Conservation (phyloP, 495 filamentous ascomycete species). For the Pyrenula massariospora region DNA sequence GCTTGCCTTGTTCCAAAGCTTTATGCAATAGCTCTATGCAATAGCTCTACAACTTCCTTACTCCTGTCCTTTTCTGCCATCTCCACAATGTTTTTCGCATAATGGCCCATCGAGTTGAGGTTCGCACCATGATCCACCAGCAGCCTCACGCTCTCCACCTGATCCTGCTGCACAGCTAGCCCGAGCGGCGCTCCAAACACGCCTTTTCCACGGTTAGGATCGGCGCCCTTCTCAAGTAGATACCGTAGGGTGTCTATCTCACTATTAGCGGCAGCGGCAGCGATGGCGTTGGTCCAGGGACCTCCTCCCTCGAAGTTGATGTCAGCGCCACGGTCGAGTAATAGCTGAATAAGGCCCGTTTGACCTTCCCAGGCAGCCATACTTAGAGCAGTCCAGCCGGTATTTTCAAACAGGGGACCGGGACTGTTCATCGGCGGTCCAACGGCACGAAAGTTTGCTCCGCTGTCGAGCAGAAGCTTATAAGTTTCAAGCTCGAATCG, state of each 20-base stretch:
- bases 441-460: background rate
- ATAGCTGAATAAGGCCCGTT: background rate
- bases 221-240: background rate
- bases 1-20: background rate
- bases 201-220: background rate
- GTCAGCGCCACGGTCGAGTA: slow-evolving; percentile 2
- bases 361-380: background rate
- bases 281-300: background rate
- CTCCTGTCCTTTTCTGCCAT: background rate
- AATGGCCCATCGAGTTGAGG: background rate
- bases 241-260: background rate
- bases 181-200: background rate
- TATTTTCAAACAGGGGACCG: background rate
- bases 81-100: background rate
- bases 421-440: background rate
- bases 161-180: background rate
- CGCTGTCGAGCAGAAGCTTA: background rate
- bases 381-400: background rate
- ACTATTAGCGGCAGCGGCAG: background rate
- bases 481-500: background rate
- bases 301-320: slow-evolving; percentile 1
- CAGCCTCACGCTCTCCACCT: background rate
- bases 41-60: background rate
- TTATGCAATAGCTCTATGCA: background rate
- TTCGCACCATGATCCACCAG: too few species aligned